These are phyloP conservation scores for Byssoonygena ceratinophila DNA, from an alignment of 2,329 filamentous ascomycete species.

Conservation along the genomic window DNA sequence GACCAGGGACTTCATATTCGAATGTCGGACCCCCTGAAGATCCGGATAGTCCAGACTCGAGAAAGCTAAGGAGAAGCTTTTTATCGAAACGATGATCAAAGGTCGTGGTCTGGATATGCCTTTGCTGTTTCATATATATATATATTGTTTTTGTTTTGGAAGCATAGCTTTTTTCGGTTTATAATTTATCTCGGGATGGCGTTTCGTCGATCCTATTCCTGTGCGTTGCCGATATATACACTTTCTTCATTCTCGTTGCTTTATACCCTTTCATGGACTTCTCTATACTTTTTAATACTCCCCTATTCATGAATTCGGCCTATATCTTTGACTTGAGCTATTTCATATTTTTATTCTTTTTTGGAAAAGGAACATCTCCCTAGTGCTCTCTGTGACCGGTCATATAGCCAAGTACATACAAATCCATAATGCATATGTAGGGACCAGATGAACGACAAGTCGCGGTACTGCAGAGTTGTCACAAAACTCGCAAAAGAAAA, in stretches of 20 bases:
- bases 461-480: too few species aligned
- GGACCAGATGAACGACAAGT: too few species aligned
- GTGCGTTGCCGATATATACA: background rate
- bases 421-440: too few species aligned
- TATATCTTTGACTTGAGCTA: background rate
- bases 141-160: background rate
- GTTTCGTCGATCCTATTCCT: background rate
- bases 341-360: background rate
- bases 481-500: too few species aligned
- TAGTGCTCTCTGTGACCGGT: too few species aligned
- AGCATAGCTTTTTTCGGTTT: background rate
- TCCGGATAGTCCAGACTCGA: conserved; percentile 34
- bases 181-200: background rate
- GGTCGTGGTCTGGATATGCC: too few species aligned
- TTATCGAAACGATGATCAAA: conserved; percentile 38
- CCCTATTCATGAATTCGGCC: background rate
- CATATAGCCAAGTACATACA: too few species aligned
- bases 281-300: background rate
- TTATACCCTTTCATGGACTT: background rate
- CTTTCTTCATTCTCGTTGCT: background rate
- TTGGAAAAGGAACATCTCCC: background rate
- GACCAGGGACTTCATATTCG: conserved; percentile 31
- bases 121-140: too few species aligned
- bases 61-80: conserved; percentile 38
- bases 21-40: conserved; percentile 21